Percentiles rank a stretch among this genome's conserved stretches.
These are phyloP conservation scores for Metschnikowia colocasiae DNA, from an alignment of 805 yeast species.

Conservation along the genomic window DNA sequence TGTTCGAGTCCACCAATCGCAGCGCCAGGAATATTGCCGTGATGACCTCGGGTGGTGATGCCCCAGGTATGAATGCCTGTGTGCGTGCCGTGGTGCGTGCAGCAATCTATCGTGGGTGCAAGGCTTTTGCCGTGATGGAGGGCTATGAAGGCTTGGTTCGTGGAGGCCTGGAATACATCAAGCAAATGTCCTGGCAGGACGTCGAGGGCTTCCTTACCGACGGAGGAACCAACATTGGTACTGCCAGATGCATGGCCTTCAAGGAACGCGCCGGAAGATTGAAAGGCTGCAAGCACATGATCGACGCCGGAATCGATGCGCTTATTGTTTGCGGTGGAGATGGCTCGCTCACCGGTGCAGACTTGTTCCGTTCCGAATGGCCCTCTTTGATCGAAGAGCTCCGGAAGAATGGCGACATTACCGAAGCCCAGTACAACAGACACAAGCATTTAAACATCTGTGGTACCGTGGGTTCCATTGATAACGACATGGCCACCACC, in stretches of 20 bases:
- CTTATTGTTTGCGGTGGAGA: constrained; percentile 81
- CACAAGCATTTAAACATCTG: constrained; percentile 61
- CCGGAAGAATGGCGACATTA: constrained; percentile 40
- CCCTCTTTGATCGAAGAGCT: constrained; percentile 64
- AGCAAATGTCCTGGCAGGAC: constrained; percentile 66
- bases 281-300: constrained; percentile 60
- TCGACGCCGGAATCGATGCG: constrained; percentile 71
- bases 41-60: constrained; percentile 81
- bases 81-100: constrained; percentile 72
- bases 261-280: constrained; percentile 64
- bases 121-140: constrained; percentile 64
- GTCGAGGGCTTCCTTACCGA: constrained; percentile 66
- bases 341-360: constrained; percentile 81
- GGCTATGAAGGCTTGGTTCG: constrained; percentile 71
- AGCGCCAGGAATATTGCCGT: constrained; percentile 54
- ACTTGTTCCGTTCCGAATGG: constrained; percentile 73
- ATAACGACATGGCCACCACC: constrained; percentile 81
- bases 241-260: constrained; percentile 70
- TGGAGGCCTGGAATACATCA: constrained; percentile 55
- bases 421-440: constrained; percentile 43
- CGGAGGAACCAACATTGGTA: constrained; percentile 79
- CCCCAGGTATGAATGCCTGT: constrained; percentile 78
- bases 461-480: constrained; percentile 80
- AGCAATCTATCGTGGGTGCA: constrained; percentile 61
- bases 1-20: not conserved